phyloP scores from a whole-genome alignment of 1,139 yeast genomes.

The Cylindricascospora bacillispora region DNA sequence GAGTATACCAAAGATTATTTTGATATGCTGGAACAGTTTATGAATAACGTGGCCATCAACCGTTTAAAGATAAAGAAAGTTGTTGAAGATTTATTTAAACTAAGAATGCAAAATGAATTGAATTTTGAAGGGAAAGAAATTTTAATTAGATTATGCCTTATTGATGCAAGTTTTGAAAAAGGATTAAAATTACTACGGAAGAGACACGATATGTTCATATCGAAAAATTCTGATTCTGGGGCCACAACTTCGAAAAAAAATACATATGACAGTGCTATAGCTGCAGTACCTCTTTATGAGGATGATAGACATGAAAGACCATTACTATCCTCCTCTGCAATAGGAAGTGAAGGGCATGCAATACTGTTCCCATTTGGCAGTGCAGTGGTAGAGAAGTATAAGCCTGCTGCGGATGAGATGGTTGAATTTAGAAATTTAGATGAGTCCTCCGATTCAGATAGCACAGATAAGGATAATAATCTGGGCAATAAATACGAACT shows the following conservation, averaged over 20 bases:
- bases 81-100: slow-evolving; percentile 42
- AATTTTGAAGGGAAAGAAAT: slow-evolving; percentile 63
- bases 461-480: no score
- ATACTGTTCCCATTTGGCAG: slow-evolving; percentile 28
- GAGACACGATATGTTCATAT: slow-evolving; percentile 11
- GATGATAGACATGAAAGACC: slow-evolving; percentile 4
- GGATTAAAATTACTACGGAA: slow-evolving; percentile 43
- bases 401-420: slow-evolving; percentile 20
- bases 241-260: background rate
- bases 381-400: slow-evolving; percentile 16
- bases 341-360: slow-evolving; percentile 23
- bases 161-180: slow-evolving; percentile 58
- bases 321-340: slow-evolving; percentile 13
- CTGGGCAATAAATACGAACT: slow-evolving; percentile 4
- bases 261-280: background rate
- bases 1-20: slow-evolving; percentile 19
- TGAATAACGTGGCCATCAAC: slow-evolving; percentile 33
- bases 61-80: slow-evolving; percentile 39
- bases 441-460: no score
- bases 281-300: background rate
- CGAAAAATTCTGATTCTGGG: background rate
- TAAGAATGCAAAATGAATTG: slow-evolving; percentile 42
- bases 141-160: slow-evolving; percentile 49
- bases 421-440: slow-evolving; percentile 16
- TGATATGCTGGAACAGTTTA: slow-evolving; percentile 27